Evolutionary conservation across 1,284 basidiomycete genomes (phyloP).

Genomic region (Leccinum ponderosum): DNA sequence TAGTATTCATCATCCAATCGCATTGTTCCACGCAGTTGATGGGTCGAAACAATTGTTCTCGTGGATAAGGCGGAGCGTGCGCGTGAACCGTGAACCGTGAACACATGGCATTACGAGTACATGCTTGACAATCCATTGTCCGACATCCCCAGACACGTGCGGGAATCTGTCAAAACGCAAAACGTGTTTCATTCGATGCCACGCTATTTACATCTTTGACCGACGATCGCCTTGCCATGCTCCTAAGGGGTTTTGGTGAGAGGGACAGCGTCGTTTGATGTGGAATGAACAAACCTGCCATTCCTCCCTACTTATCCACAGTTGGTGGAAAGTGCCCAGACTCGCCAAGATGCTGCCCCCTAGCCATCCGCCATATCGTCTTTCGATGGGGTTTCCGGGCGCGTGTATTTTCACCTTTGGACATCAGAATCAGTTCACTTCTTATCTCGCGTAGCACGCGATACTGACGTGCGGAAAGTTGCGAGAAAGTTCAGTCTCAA

Average conservation of each 20-base stretch:
- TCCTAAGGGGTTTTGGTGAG: slow-evolving; percentile 46
- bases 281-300: slow-evolving; percentile 67
- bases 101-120: background rate
- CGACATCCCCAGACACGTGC: background rate
- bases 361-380: slow-evolving; percentile 89
- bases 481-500: slow-evolving; percentile 77
- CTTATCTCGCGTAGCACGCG: background rate
- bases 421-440: slow-evolving; percentile 9
- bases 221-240: slow-evolving; percentile 75
- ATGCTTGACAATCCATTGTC: background rate
- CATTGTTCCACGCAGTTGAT: slow-evolving; percentile 8
- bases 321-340: slow-evolving; percentile 94
- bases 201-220: slow-evolving; percentile 73
- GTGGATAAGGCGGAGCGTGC: background rate
- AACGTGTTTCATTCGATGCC: slow-evolving; percentile 3
- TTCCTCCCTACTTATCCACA: slow-evolving; percentile 92
- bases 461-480: slow-evolving; percentile 77
- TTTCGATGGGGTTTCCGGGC: slow-evolving; percentile 85
- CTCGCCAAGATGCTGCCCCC: slow-evolving; percentile 92
- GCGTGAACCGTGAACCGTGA: background rate
- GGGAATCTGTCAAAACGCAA: background rate
- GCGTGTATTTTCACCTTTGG: slow-evolving; percentile 81
- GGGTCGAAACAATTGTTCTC: background rate
- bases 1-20: slow-evolving; percentile 16
- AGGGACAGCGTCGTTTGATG: background rate